Evolutionary conservation across 179 eudicot genomes (phyloP).

Genomic region (Spergularia azorica): DNA sequence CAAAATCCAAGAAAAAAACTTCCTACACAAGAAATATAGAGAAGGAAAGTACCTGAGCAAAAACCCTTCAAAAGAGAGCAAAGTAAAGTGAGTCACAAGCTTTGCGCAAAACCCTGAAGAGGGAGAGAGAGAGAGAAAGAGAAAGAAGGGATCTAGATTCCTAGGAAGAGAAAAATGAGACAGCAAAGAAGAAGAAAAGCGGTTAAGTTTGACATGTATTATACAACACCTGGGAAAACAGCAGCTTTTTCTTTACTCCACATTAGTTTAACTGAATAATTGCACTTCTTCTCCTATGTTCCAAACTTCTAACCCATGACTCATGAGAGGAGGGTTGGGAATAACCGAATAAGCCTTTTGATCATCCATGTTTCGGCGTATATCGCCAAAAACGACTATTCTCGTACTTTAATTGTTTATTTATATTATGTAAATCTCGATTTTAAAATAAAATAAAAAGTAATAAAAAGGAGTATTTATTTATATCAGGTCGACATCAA

Average conservation of each 20-base stretch:
- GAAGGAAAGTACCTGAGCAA: constrained; percentile 31
- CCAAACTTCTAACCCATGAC: too few species aligned
- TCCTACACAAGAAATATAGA: not conserved
- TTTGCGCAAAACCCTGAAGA: constrained; percentile 6
- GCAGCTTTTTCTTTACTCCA: not conserved
- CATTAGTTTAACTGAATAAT: too few species aligned
- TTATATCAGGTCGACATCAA: too few species aligned
- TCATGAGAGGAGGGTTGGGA: too few species aligned
- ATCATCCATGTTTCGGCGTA: too few species aligned
- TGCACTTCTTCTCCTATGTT: too few species aligned
- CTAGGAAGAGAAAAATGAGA: not conserved
- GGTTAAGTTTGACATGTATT: constrained; percentile 15
- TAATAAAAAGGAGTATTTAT: too few species aligned
- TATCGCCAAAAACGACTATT: too few species aligned
- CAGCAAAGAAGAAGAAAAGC: constrained; percentile 3
- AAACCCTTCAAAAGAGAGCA: constrained; percentile 15
- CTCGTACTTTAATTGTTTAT: too few species aligned
- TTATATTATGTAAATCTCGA: too few species aligned
- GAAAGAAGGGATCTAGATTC: constrained; percentile 12
- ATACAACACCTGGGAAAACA: constrained; percentile 9
- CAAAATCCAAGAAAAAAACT: constrained; percentile 7
- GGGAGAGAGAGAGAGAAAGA: constrained; percentile 1
- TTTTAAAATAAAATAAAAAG: too few species aligned
- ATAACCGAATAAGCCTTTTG: too few species aligned
- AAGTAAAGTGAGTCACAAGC: not conserved